Evolutionary conservation across 805 yeast species (phyloP), one percentile per base, ranked within the genome.

Genomic region (Saturnispora zaruensis): DNA sequence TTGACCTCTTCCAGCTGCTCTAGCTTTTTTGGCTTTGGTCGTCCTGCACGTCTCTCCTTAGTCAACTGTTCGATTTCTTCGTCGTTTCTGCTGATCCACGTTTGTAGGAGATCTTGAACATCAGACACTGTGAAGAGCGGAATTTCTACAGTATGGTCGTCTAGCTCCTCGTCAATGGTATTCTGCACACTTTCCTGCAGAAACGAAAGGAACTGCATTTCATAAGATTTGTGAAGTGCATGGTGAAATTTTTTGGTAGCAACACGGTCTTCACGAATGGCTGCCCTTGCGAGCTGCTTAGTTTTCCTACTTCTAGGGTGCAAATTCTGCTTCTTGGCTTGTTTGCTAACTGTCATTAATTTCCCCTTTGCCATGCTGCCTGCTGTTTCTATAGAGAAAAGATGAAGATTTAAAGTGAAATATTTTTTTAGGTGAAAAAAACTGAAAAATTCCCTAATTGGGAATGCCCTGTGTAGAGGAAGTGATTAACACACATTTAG

Each of bases 241-340:
- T 78, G 79, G 46, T 72, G 73, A 21, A 73, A 65, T 61, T 84
- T 86, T 62, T 76, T 79, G 46, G 72, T 72, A 34, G 73, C 76
- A 46, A 91, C 67, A 63, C 85, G 87, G 45, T 73, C 74, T 55
- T 90, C 95, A 65, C 99, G 77, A 42, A 88, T 68, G 2, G 95
- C 79, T n/a, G 97, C 97, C 55, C 93, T 73, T 50, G 82, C 82
- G 46, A 91, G 69, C 63, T 84, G 87, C 66, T 84, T 84, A 65
- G 88, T 84, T 66, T 89, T 91, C 48, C 96, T 77, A 8, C 97
- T 96, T 60, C 82, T 84, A 21, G 95, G 93, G 63, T 91, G 98
- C 57, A 85, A 69, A 36, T 77, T 71, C 41, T 76, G 78, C 38
- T 76, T 78, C 52, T 78, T 70, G 2, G 46, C 58, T 75, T 75